Evolutionary conservation across 1,139 yeast species (phyloP).

Genomic region (Taphrina wiesneri): DNA sequence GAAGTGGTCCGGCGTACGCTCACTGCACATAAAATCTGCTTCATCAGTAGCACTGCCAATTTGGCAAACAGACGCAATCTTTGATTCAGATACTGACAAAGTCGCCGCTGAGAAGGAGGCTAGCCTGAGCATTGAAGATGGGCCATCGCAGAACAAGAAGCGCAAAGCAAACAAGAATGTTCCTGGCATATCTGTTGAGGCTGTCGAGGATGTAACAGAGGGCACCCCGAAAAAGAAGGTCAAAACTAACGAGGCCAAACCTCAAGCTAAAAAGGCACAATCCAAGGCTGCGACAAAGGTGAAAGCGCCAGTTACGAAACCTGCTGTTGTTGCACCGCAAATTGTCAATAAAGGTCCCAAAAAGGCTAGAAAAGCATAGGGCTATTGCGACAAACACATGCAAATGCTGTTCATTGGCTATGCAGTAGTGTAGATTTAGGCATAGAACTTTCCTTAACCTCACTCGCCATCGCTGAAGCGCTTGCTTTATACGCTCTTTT

Average conservation of each 20-base stretch:
- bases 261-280: not conserved
- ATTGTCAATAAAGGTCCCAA: constrained; percentile 11
- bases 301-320: not conserved
- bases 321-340: constrained; percentile 17
- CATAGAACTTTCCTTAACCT: not conserved
- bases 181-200: constrained; percentile 33
- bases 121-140: constrained; percentile 41
- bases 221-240: constrained; percentile 12
- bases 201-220: constrained; percentile 18
- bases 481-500: too few species aligned
- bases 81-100: constrained; percentile 48
- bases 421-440: not conserved
- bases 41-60: constrained; percentile 83
- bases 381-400: not conserved
- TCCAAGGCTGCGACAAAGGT: not conserved
- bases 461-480: not conserved
- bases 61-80: constrained; percentile 65
- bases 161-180: constrained; percentile 39
- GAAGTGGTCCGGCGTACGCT: constrained; percentile 55
- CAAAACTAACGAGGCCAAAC: not conserved
- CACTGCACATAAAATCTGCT: constrained; percentile 67
- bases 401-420: not conserved
- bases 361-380: constrained; percentile 3
- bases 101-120: constrained; percentile 43
- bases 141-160: constrained; percentile 47